Base-by-base conservation (phyloP, 1,284 basidiomycete genomes). In the Boletus smithii region DNA sequence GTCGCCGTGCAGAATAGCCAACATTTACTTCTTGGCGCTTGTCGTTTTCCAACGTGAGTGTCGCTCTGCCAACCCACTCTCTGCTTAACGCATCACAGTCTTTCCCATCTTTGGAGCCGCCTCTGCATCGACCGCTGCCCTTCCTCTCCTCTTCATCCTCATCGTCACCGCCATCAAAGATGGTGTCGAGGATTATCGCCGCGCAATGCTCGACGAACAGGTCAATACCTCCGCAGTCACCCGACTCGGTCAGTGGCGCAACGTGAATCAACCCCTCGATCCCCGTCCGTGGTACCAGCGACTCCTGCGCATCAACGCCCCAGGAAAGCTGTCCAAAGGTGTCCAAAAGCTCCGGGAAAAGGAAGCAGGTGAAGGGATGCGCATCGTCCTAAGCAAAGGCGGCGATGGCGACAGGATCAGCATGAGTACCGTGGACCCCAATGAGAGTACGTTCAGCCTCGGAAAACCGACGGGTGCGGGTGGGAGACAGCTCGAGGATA, bases 131-230 rank as follows among this genome's bases (percentile, higher is more conserved):
- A 84, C 93, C 48, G 84, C 92, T 5, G 88, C 91, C 65, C 70
- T 98, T 20, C 95, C 95, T 0, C 77, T 98, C 17, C 72, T 91
- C 16, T 90, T 94, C 66, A 97, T 98, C 55, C 69, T 98, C 36
- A 67, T 74, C 26, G 88, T 97, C 51, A 97, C 95, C 7, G 94
- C 88, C 9, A 83, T 97, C 72, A 98, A 97, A 69, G 95, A 98
- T 66, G 92, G 85, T 10, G 74, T 97, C 46, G 95, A 98, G 71
- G 95, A 98, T 69, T 95, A 92, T 66, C 83, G 95, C 18, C 81
- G 95, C 50, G 88, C 89, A 5, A 65, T 72, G 4, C 76, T 95
- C 37, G 95, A 98, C 65, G 90, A 97, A 56, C 82, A 94, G 62
- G 91, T 95, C 57, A 95, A 95, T 72, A 93, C 84, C 44, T 91